These are phyloP conservation scores for Calonectria pseudoturangicola DNA, from an alignment of 2,329 filamentous ascomycete species.

Conservation along the genomic window DNA sequence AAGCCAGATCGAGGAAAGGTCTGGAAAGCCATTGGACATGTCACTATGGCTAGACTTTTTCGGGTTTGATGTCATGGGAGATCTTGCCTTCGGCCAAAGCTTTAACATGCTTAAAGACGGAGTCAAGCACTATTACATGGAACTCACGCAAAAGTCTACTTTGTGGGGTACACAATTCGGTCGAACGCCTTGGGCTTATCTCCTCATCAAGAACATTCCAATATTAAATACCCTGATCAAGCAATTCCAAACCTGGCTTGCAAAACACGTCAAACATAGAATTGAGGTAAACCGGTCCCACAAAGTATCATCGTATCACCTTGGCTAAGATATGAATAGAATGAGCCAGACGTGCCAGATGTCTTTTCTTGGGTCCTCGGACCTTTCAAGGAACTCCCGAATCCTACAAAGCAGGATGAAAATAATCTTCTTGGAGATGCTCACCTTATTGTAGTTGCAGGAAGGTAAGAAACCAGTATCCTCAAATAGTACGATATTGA, in stretches of 20 bases:
- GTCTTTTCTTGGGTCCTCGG: constrained; percentile 34
- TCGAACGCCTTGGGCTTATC: constrained; percentile 8
- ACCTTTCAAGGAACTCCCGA: constrained; percentile 9
- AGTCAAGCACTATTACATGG: constrained; percentile 17
- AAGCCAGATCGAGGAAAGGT: background rate
- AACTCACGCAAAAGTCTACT: constrained; percentile 18
- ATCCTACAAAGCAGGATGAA: constrained; percentile 13
- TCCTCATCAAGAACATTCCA: constrained; percentile 17
- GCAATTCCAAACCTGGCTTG: constrained; percentile 20
- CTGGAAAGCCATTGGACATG: constrained; percentile 13
- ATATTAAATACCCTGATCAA: background rate
- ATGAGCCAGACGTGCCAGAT: constrained; percentile 29
- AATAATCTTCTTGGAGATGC: constrained; percentile 30
- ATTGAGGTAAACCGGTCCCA: background rate
- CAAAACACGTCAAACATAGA: constrained; percentile 16
- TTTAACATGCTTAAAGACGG: constrained; percentile 58
- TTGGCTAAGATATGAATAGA: constrained; percentile 8
- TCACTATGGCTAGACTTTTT: constrained; percentile 47
- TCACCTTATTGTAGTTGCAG: constrained; percentile 32
- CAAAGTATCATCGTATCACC: too few species aligned
- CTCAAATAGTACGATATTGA: background rate
- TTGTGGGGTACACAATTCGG: constrained; percentile 9
- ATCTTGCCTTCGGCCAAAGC: constrained; percentile 60
- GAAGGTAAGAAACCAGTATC: constrained; percentile 19
- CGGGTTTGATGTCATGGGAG: constrained; percentile 63